These are phyloP conservation scores for Truncatella angustata DNA, from an alignment of 2,329 filamentous ascomycete genomes.

Conservation along the genomic window DNA sequence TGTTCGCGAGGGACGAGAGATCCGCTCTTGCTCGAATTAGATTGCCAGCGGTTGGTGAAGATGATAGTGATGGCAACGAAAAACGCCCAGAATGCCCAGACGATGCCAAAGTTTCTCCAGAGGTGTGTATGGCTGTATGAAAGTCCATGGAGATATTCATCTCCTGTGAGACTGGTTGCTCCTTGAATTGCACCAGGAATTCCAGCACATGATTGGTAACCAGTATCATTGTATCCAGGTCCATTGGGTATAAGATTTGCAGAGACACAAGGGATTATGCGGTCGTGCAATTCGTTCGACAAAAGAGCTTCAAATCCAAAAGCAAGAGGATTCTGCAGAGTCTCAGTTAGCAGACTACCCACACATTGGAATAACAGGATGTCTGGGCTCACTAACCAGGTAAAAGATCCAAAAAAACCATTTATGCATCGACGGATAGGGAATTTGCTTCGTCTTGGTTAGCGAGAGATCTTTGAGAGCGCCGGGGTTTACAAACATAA, in stretches of 20 bases:
- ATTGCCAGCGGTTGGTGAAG: too few species aligned
- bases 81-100: constrained; percentile 47
- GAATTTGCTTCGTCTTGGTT: too few species aligned
- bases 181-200: constrained; percentile 56
- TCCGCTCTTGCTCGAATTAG: too few species aligned
- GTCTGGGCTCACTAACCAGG: too few species aligned
- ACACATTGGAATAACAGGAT: too few species aligned
- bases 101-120: constrained; percentile 58
- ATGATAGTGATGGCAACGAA: constrained; percentile 42
- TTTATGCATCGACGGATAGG: too few species aligned
- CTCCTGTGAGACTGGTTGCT: constrained; percentile 64
- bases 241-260: constrained; percentile 54
- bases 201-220: constrained; percentile 60
- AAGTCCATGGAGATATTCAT: constrained; percentile 65
- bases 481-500: too few species aligned
- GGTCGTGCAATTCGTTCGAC: constrained; percentile 67
- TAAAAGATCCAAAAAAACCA: too few species aligned
- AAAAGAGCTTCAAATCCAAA: constrained; percentile 76
- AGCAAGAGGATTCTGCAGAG: too few species aligned
- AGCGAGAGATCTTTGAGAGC: too few species aligned
- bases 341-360: too few species aligned
- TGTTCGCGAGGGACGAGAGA: too few species aligned
- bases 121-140: constrained; percentile 55
- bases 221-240: constrained; percentile 35
- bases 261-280: constrained; percentile 52